Conservation (phyloP, 495 filamentous ascomycete species). For the Cladorrhinum samala region DNA sequence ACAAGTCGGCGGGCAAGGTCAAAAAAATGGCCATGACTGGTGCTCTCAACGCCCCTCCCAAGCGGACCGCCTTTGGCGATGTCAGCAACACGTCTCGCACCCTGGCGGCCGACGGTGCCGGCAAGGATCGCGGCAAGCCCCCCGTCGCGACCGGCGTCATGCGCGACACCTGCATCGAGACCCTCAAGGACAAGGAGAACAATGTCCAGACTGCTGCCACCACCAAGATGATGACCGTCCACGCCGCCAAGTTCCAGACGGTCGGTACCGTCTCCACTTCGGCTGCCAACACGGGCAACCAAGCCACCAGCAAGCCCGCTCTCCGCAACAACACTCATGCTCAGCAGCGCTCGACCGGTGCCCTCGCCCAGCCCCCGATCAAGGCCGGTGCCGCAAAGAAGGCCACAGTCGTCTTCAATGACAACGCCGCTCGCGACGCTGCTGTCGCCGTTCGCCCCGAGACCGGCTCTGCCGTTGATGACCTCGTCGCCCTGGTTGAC, state of each 20-base stretch:
- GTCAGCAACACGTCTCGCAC: slow-evolving; percentile 64
- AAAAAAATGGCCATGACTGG: slow-evolving; percentile 49
- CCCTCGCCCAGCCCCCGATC: slow-evolving; percentile 16
- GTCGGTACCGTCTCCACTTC: slow-evolving; percentile 2
- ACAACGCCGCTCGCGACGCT: slow-evolving; percentile 32
- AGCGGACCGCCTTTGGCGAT: slow-evolving; percentile 74
- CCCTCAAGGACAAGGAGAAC: slow-evolving; percentile 46
- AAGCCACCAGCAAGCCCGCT: slow-evolving; percentile 11
- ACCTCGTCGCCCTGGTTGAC: slow-evolving; percentile 19
- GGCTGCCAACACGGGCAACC: neutral
- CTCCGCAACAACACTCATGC: neutral
- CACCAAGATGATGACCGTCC: slow-evolving; percentile 8
- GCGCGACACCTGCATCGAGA: slow-evolving; percentile 27
- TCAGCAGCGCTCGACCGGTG: slow-evolving; percentile 6
- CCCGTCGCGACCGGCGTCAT: slow-evolving; percentile 24
- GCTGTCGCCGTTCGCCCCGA: slow-evolving; percentile 9
- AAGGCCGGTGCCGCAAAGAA: slow-evolving; percentile 55
- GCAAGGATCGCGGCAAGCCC: slow-evolving; percentile 39
- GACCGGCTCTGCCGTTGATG: slow-evolving; percentile 11
- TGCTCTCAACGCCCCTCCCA: slow-evolving; percentile 59
- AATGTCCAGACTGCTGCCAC: slow-evolving; percentile 7
- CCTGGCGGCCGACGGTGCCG: slow-evolving; percentile 35
- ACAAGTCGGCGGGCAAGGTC: slow-evolving; percentile 73
- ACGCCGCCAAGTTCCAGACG: slow-evolving; percentile 10
- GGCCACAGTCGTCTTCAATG: slow-evolving; percentile 61